Percentiles rank a stretch among this genome's conserved stretches.
Evolutionary conservation across 257 asterid genomes (phyloP).

Genomic region (Solanum chaucha): DNA sequence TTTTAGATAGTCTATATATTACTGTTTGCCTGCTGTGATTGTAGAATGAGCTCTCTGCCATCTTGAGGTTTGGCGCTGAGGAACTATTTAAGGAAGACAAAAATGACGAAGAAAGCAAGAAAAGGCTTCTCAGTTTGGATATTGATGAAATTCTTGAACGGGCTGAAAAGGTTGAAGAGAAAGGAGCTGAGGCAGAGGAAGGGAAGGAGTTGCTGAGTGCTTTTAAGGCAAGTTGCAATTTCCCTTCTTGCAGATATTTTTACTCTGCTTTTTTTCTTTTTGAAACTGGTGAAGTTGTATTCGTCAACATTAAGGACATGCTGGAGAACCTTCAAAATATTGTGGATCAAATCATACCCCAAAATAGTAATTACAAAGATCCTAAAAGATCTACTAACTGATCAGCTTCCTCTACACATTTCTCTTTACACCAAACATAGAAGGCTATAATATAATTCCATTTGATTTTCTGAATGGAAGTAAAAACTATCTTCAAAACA

Average conservation of each 20-base stretch:
- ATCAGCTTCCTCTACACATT: not conserved
- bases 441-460: not conserved
- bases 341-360: not conserved
- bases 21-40: constrained; percentile 11
- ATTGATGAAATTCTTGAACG: constrained; percentile 98
- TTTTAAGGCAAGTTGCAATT: constrained; percentile 56
- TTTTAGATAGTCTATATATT: not conserved
- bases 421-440: not conserved
- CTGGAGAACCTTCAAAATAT: not conserved
- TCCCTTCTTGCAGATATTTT: not conserved
- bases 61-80: constrained; percentile 98
- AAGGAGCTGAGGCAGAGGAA: constrained; percentile 58
- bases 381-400: not conserved
- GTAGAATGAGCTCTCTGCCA: constrained; percentile 97
- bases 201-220: constrained; percentile 82
- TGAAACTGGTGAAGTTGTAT: not conserved
- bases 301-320: not conserved
- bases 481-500: not conserved
- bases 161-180: constrained; percentile 98
- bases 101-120: constrained; percentile 94
- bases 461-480: not conserved
- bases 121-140: constrained; percentile 84
- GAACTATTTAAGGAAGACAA: constrained; percentile 90
- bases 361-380: not conserved
- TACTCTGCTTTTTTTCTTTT: not conserved